A percentile compares a stretch with the other conserved stretches of the same genome.
Evolutionary conservation across 2,329 filamentous ascomycete genomes (phyloP).

Genomic region (Fusarium virguliforme): DNA sequence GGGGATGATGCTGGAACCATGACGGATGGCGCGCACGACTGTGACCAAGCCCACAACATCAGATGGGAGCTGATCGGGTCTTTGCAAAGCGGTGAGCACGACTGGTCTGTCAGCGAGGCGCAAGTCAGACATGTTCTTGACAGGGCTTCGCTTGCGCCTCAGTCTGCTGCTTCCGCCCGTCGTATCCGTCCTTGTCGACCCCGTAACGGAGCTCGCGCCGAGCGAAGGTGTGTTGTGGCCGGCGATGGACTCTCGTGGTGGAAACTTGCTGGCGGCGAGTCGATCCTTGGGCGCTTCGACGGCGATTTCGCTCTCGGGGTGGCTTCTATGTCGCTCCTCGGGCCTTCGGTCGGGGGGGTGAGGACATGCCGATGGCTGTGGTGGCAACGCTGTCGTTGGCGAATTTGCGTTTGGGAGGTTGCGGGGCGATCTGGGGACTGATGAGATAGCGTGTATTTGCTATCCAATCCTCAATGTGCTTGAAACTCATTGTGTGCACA

Average conservation of each 20-base stretch:
- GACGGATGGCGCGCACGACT: neutral
- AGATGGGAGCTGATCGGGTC: slow-evolving; percentile 5
- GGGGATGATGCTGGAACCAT: slow-evolving; percentile 6
- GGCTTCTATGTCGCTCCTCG: neutral
- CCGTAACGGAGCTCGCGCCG: neutral
- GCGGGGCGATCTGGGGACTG: neutral
- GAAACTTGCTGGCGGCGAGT: neutral
- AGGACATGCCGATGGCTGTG: slow-evolving; percentile 2
- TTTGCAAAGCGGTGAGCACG: slow-evolving; percentile 3
- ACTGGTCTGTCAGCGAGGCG: slow-evolving; percentile 7
- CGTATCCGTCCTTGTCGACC: slow-evolving; percentile 1
- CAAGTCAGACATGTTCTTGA: slow-evolving; percentile 8
- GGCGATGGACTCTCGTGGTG: neutral
- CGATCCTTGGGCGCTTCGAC: neutral
- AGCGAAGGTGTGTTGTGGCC: slow-evolving; percentile 2
- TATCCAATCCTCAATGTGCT: slow-evolving; percentile 1
- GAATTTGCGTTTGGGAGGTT: neutral
- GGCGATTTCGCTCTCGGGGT: neutral
- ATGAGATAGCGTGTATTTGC: neutral
- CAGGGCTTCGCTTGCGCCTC: slow-evolving; percentile 5
- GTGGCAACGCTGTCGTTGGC: neutral
- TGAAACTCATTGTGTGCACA: neutral
- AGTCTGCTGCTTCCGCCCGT: neutral
- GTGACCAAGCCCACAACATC: neutral
- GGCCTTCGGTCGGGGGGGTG: neutral